A percentile compares a stretch with the other conserved stretches of the same genome.
These are phyloP conservation scores for Geosiphon pyriformis DNA, from an alignment of 192 early-diverging fungal genomes.

Conservation along the genomic window DNA sequence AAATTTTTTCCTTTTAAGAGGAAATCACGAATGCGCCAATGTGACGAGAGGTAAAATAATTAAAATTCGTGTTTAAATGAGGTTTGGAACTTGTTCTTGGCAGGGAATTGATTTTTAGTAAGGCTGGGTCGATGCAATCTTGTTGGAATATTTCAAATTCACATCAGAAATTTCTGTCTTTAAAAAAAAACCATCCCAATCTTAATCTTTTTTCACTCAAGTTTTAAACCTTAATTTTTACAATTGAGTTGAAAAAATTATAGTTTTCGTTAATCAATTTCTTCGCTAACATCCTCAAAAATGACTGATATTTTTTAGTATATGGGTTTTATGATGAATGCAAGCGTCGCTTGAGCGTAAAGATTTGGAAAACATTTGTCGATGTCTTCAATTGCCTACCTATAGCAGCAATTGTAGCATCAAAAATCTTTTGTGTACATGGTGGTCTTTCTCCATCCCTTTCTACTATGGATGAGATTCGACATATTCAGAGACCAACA, in stretches of 20 bases:
- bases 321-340: slow-evolving; percentile 99
- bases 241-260: too few relatives aligned
- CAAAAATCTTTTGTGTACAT: slow-evolving; percentile 94
- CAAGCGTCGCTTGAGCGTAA: slow-evolving; percentile 79
- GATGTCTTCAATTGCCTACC: slow-evolving; percentile 94
- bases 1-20: slow-evolving; percentile 95
- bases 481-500: slow-evolving; percentile 68
- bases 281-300: too few relatives aligned
- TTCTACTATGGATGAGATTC: slow-evolving; percentile 82
- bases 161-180: too few relatives aligned
- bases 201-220: too few relatives aligned
- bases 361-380: slow-evolving; percentile 89
- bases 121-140: too few relatives aligned
- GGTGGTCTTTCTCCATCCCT: slow-evolving; percentile 82
- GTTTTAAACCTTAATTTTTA: too few relatives aligned
- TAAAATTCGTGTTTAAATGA: slow-evolving; percentile 11
- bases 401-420: slow-evolving; percentile 84
- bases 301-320: slow-evolving; percentile 43
- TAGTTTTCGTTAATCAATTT: too few relatives aligned
- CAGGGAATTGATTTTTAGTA: too few relatives aligned
- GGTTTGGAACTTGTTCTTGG: not conserved
- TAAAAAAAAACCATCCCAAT: too few relatives aligned
- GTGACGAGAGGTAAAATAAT: slow-evolving; percentile 70
- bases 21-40: slow-evolving; percentile 94
- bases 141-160: too few relatives aligned